Base-by-base conservation (phyloP, 1,139 yeast genomes). In the Candida sp. region DNA sequence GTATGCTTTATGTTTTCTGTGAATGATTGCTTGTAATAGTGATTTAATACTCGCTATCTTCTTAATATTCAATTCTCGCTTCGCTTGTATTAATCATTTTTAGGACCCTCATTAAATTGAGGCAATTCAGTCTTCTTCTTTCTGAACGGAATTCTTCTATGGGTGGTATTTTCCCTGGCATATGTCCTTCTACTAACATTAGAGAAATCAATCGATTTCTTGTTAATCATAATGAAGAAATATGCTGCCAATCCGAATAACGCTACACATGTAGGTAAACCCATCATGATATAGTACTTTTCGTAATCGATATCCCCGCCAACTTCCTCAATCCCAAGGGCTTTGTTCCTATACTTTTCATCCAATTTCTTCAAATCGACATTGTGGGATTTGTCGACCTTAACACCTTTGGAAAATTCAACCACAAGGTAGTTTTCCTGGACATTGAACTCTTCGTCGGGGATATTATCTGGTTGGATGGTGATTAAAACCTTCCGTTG, bases 251-350 rank as follows among this genome's bases (percentile, higher is more conserved):
- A 66, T 2, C 77, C 82, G 21, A 82, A 76, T 25, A 86, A 51
- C n/a, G 81, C 63, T 27, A 86, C 88, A 45, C 77, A 71, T 0
- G 87, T 77, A n/a, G 96, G 96, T 59, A 87, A 75, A 6, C 86
- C 70, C 66, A 81, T 66, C 55, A 87, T 70, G 38, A 81, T 77
- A 51, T 83, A 73, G 56, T 86, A 84, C 56, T 84, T 84, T 56
- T 84, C 86, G 48, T 81, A 80, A 50, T 81, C 82, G 45, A 77
- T 67, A 1, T 76, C 76, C 43, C 83, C 81, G 40, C 83, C 87
- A 15, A 72, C 59, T 43, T 78, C 81, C 38, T 46, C 39, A 50
- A 77, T 79, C 49, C 75, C 73, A 42, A 64, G 55, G 35, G 60
- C 61, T 42, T 68, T 52, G 43, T 57, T 53, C 35, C 58, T 61